phyloP scores from a whole-genome alignment of 495 filamentous ascomycete species.

The Filosporella fistucella region DNA sequence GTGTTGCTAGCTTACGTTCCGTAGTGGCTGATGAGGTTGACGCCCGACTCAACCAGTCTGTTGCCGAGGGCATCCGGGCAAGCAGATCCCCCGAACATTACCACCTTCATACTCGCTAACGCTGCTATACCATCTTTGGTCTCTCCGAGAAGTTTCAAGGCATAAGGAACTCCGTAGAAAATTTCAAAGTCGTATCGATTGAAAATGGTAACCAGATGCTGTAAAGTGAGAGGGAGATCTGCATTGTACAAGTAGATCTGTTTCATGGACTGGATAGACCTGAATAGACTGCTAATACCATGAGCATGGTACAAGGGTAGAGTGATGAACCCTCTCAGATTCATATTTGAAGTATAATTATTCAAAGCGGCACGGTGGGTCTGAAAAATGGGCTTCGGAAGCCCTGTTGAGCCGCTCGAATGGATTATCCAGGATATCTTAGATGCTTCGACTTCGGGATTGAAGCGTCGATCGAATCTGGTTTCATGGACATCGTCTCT shows the following conservation, averaged over 20 bases:
- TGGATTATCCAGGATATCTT: slow-evolving; percentile 30
- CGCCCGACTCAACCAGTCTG: slow-evolving; percentile 42
- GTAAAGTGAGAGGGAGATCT: slow-evolving; percentile 34
- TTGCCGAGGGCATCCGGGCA: slow-evolving; percentile 48
- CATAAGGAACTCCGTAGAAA: slow-evolving; percentile 43
- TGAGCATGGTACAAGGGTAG: slow-evolving; percentile 34
- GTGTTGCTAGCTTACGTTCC: slow-evolving; percentile 30
- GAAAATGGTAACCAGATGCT: slow-evolving; percentile 14
- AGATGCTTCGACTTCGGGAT: slow-evolving; percentile 27
- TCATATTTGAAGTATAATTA: neutral
- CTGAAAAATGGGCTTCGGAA: slow-evolving; percentile 16
- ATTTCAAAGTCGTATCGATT: slow-evolving; percentile 20
- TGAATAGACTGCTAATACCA: slow-evolving; percentile 43
- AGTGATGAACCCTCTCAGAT: slow-evolving; percentile 43
- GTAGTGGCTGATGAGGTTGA: slow-evolving; percentile 50
- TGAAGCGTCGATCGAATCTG: neutral
- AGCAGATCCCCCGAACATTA: slow-evolving; percentile 41
- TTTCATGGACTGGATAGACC: slow-evolving; percentile 35
- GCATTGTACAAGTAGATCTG: slow-evolving; percentile 41
- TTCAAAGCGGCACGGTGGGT: neutral
- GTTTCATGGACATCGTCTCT: slow-evolving; percentile 32
- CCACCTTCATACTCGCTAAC: slow-evolving; percentile 36
- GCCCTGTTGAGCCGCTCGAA: slow-evolving; percentile 14
- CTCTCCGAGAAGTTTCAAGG: slow-evolving; percentile 43
- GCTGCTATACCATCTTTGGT: slow-evolving; percentile 39